Base-by-base conservation (phyloP, 768 basidiomycete species). In the Boletellus ananas region DNA sequence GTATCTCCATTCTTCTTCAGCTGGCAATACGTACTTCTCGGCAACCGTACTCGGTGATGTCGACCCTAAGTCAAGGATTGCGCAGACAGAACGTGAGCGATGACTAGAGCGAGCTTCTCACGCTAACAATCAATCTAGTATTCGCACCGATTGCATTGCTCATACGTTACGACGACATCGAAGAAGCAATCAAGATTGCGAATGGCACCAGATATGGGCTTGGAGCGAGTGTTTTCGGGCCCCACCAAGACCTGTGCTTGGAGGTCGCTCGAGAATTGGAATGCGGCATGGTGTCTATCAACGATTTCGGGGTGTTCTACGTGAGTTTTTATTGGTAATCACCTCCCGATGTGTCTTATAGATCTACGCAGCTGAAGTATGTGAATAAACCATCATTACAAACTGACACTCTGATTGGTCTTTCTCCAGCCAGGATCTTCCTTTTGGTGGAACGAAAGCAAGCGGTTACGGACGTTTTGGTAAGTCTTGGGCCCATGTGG, bases 231-330 rank as follows among this genome's bases (percentile, higher is more conserved):
- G 91, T 99, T 17, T 99, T 94, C 64, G 96, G 96, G 9, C 86
- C 86, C 10, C 82, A 90, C 62, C 86, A 87, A 65, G 77, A 79
- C 35, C 72, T 87, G 37, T 93, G 91, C 61, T 58, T 90, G 46
- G 74, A 85, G 42, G 86, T 98, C 18, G 94, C 94, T 25, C 83
- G 83, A 57, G 72, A 75, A 42, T 72, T 99, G 44, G 83, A 95
- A 45, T 94, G 92, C 59, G 95, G 95, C 40, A 98, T 99, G 96
- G 95, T 98, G 3, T 85, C 94, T 17, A 77, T 96, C 54, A 98
- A 98, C 59, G 96, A 98, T 71, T 96, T 92, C 63, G 93, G 81
- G 12, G 85, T 87, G 8, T 92, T 84, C 71, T 92, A 93, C 63
- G 84, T 90, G 62, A 74, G 84, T 74, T 54, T 29, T 11, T 27